Evolutionary conservation across 768 basidiomycete genomes (phyloP), one percentile per base, ranked within the genome.

Genomic region (Lyophyllum decastes): DNA sequence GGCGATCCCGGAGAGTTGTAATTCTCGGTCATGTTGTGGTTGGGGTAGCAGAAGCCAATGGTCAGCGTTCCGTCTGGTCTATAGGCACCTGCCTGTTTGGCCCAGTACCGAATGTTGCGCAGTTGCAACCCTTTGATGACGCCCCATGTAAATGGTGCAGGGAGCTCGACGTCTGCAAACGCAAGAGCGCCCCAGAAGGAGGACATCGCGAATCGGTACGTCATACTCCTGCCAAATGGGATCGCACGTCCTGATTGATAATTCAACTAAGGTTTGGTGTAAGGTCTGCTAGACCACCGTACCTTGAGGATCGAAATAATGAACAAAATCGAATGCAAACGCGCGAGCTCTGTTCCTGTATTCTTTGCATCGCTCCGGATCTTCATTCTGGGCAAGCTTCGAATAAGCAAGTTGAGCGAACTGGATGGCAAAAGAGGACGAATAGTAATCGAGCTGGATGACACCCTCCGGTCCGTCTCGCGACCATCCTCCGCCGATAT

Each of bases 151-250:
- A 90, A 72, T 2, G 89, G 89, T 0, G 84, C 83, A 26, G 87
- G 86, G 24, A 83, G 82, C 14, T 84, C 82, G 24, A 88, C 79
- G 62, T 88, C 84, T 2, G 89, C 88, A 62, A 88, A 87, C 0
- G 88, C 88, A 33, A 90, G 66, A 4, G 87, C 88, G 11, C 87
- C 85, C 83, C 89, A 90, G 70, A 90, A 89, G 5, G 89, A 85
- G 14, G 88, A 85, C 88, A 89, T 86, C n/a, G 89, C 89, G 66
- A 88, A 90, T 44, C 90, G 82, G 66, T 91, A 91, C 4, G 86
- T 87, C 75, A 90, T 78, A 60, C 87, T 89, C 50, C 90, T 73
- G 8, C 89, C 90, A 62, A 90, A 92, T 1, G 89, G 85, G 61
- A 90, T 86, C 0, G 84, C 87, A 21, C 88, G 85, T 7, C 89